Base-by-base conservation (phyloP, 2,329 filamentous ascomycete species). In the Herpotrichia juniperi region DNA sequence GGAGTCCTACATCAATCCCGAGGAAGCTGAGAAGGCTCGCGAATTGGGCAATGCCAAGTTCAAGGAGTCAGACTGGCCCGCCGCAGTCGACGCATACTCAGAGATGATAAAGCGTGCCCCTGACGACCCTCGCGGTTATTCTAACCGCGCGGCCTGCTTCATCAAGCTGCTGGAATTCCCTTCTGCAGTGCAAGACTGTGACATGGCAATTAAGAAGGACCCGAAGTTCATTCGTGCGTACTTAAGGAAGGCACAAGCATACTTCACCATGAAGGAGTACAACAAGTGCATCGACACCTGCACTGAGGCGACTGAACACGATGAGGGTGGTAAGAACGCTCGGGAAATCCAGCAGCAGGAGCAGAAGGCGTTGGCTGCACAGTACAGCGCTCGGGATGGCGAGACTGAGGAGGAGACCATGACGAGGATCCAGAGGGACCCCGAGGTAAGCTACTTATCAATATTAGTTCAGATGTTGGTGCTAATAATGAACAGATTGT, bases 81-180 rank as follows among this genome's bases (percentile, higher is more conserved):
- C 85, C 47, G 94, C 94, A 9, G 93, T 99, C 24, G 92, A 91
- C 39, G 91, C 93, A 1, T 99, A 99, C 80, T 86, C 82, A 1
- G 94, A 99, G 80, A 97, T 97, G 93, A 89, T 89, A 76, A 97
- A 97, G 84, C 92, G 94, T 52, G 89, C 91, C 0, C 94, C 96
- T 5, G 84, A 96, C 0, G 94, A 99, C 71, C 88, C 94, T 34
- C 88, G 96, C 64, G 93, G 94, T 37, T 99, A 94, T 83, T 96
- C 90, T 73, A 99, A 99, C 83, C 92, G 94, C 64, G 94, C 94
- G 6, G 94, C 94, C 4, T 96, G 94, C 40, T 91, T 97, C 69
- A 90, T 97, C 78, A 99, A 99, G 81, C 84, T 99, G 37, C 90
- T 99, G 67, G 90, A 93, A 63, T 96, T 99, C 81, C 94, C 94